Evolutionary conservation across 192 early-diverging fungal genomes (phyloP).

Genomic region (Coemansia sp.): DNA sequence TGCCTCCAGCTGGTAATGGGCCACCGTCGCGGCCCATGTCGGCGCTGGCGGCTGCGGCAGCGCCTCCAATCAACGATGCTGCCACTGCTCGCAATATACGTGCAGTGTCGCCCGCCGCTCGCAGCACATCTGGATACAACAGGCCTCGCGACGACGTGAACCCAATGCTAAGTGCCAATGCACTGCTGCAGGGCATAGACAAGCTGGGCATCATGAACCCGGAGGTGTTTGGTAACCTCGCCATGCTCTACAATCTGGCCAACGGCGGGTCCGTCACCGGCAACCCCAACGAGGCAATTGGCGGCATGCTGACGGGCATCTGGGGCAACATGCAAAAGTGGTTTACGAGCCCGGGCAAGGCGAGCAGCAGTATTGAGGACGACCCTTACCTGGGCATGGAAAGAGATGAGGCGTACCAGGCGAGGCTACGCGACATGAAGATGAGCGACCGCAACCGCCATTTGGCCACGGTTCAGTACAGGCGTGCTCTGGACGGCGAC

Average conservation of each 20-base stretch:
- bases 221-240: conserved; percentile 35
- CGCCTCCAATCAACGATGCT: neutral
- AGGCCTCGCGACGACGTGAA: conserved; percentile 24
- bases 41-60: conserved; percentile 1
- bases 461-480: conserved; percentile 53
- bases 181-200: conserved; percentile 33
- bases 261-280: conserved; percentile 5
- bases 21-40: neutral
- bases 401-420: conserved; percentile 49
- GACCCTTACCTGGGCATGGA: conserved; percentile 44
- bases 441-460: conserved; percentile 47
- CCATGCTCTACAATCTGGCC: conserved; percentile 24
- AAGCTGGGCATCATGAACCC: conserved; percentile 27
- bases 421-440: conserved; percentile 45
- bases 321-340: conserved; percentile 38
- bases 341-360: conserved; percentile 6
- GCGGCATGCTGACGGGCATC: conserved; percentile 5
- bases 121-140: neutral
- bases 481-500: conserved; percentile 53
- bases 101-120: no score
- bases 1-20: conserved; percentile 16
- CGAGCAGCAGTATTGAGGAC: conserved; percentile 8
- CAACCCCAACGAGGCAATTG: neutral
- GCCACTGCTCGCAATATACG: neutral
- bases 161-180: conserved; percentile 31